These are phyloP conservation scores for Eucalyptus erythrocorys DNA, from an alignment of 345 rosid species.

Conservation along the genomic window DNA sequence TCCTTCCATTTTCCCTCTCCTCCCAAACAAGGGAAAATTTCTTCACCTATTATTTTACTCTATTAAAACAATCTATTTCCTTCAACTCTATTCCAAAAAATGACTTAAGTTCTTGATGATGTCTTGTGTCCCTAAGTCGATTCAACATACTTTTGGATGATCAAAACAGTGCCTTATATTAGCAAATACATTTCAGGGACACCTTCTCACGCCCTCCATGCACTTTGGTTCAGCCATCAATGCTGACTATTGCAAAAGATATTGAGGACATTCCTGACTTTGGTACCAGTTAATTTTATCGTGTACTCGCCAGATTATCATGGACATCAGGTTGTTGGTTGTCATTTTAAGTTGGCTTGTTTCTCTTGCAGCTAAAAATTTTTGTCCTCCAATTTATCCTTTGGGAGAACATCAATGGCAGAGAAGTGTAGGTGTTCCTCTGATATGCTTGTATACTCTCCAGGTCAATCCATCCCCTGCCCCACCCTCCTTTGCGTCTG, in stretches of 20 bases:
- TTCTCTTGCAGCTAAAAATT: slow-evolving; percentile 43
- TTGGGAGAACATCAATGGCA: slow-evolving; percentile 66
- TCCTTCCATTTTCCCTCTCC: neutral
- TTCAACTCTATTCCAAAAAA: neutral
- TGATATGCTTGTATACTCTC: slow-evolving; percentile 74
- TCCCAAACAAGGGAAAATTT: neutral
- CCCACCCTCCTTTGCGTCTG: slow-evolving; percentile 74
- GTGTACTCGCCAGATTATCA: neutral
- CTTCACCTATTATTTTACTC: neutral
- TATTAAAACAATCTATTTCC: neutral
- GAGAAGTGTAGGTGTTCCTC: slow-evolving; percentile 44
- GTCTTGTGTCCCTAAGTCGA: neutral
- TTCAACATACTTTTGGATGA: neutral
- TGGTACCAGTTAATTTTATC: slow-evolving; percentile 29
- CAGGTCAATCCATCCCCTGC: slow-evolving; percentile 88
- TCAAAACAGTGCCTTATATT: neutral
- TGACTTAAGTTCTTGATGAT: neutral
- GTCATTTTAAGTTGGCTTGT: neutral
- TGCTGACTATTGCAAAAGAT: slow-evolving; percentile 38
- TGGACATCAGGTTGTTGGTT: neutral
- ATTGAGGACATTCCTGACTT: slow-evolving; percentile 51
- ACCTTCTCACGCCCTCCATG: slow-evolving; percentile 76
- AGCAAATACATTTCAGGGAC: slow-evolving; percentile 54
- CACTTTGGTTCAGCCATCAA: slow-evolving; percentile 89
- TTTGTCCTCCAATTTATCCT: slow-evolving; percentile 90